Conservation (phyloP, 2,329 filamentous ascomycete species). For the Ophiocordyceps unilateralis region DNA sequence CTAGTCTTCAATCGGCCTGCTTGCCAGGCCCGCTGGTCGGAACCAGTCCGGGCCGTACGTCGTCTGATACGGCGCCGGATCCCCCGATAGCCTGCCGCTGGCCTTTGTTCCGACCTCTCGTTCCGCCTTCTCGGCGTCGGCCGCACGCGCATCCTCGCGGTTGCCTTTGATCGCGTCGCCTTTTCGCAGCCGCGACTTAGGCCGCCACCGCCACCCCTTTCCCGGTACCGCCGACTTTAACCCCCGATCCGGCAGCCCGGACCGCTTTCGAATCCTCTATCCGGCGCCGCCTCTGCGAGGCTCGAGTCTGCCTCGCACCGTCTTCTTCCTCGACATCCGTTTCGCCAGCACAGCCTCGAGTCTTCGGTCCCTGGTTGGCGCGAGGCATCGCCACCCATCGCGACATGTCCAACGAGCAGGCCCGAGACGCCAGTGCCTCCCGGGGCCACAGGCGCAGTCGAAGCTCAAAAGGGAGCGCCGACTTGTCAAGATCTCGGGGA, state of each 20-base stretch:
- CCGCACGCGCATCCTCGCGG: not conserved
- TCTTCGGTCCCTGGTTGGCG: not conserved
- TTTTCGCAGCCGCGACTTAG: not conserved
- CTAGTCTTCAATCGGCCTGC: not conserved
- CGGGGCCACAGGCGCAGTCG: conserved; percentile 15
- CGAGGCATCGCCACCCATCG: not conserved
- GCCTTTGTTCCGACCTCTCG: too few species aligned
- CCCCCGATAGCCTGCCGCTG: not conserved
- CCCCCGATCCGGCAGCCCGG: not conserved
- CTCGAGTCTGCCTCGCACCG: not conserved
- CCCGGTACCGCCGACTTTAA: not conserved
- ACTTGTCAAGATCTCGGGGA: conserved; percentile 10
- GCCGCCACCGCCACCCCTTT: not conserved
- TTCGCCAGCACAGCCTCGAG: not conserved
- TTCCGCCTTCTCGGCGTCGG: not conserved
- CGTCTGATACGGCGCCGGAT: not conserved
- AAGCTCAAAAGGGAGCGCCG: conserved; percentile 15
- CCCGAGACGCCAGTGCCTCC: conserved; percentile 10
- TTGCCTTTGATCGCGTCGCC: not conserved
- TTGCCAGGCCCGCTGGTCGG: not conserved
- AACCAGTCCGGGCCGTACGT: not conserved
- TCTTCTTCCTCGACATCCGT: not conserved
- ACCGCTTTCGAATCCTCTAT: not conserved
- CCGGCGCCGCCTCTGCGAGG: not conserved
- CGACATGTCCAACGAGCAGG: conserved; percentile 8